Percentiles rank a stretch among this genome's conserved stretches.
phyloP scores from a whole-genome alignment of 352 stramenopile genomes.

The Phytopythium kandeliae region DNA sequence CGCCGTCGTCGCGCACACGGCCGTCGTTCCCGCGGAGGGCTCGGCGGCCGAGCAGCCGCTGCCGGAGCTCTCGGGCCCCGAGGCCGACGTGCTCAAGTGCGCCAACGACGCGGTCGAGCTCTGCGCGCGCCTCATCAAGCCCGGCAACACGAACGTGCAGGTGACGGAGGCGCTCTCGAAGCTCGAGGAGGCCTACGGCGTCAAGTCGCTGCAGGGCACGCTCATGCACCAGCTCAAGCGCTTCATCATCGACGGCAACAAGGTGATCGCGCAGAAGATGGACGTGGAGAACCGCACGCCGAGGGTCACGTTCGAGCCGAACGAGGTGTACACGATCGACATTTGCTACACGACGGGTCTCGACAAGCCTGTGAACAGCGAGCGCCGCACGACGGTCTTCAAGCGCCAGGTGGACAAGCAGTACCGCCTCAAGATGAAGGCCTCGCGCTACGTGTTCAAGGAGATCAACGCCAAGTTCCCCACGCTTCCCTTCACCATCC shows the following conservation, averaged over 20 bases:
- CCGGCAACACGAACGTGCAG: conserved; percentile 95
- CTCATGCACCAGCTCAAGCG: conserved; percentile 99
- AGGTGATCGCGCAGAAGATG: conserved; percentile 92
- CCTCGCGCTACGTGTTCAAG: conserved; percentile 94
- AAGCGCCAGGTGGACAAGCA: conserved; percentile 98
- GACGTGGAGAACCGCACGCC: conserved; percentile 85
- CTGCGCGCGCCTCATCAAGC: conserved; percentile 95
- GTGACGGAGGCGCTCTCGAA: conserved; percentile 94
- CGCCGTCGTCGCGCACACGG: conserved; percentile 97
- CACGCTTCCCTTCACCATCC: conserved; percentile 98
- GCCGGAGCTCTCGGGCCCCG: conserved; percentile 53
- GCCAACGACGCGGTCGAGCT: conserved; percentile 97
- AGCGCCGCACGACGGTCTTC: conserved; percentile 97
- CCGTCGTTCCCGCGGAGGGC: conserved; percentile 88
- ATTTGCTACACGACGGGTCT: conserved; percentile 98
- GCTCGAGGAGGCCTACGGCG: conserved; percentile 94
- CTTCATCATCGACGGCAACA: conserved; percentile 98
- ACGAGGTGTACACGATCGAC: conserved; percentile 99
- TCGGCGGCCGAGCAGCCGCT: conserved; percentile 47
- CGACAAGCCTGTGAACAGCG: conserved; percentile 90
- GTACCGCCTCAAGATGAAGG: conserved; percentile 95
- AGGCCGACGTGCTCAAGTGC: conserved; percentile 95
- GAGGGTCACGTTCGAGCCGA: conserved; percentile 93
- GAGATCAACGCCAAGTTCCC: conserved; percentile 99
- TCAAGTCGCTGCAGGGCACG: conserved; percentile 96